Percentiles rank a stretch among this genome's conserved stretches.
These are phyloP conservation scores for Zychaea mexicana DNA, from an alignment of 371 early-diverging fungal species.

Conservation along the genomic window DNA sequence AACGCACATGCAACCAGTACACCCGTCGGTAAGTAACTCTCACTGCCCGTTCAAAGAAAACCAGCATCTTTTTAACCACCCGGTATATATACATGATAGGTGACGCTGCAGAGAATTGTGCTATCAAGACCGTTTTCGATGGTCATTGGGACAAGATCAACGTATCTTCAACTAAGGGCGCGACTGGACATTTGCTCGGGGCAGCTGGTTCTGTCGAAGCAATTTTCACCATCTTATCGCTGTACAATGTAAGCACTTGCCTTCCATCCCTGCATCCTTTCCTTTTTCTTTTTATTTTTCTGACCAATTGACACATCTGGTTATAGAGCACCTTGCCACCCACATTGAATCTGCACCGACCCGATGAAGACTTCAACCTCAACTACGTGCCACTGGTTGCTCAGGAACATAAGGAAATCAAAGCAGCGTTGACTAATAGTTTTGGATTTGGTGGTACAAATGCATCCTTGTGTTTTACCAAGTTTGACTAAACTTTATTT, in stretches of 20 bases:
- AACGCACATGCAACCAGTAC: slow-evolving; percentile 98
- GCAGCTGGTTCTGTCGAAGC: slow-evolving; percentile 97
- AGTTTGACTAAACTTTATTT: slow-evolving; percentile 27
- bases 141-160: slow-evolving; percentile 54
- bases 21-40: slow-evolving; percentile 52
- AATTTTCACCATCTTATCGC: slow-evolving; percentile 80
- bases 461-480: slow-evolving; percentile 78
- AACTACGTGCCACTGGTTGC: slow-evolving; percentile 76
- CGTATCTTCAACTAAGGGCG: slow-evolving; percentile 91
- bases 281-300: not conserved
- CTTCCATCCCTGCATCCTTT: too few relatives aligned
- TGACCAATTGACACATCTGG: not conserved
- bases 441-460: slow-evolving; percentile 99
- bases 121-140: slow-evolving; percentile 79
- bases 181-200: slow-evolving; percentile 92
- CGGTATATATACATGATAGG: too few relatives aligned
- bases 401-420: slow-evolving; percentile 59
- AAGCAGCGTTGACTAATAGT: slow-evolving; percentile 84
- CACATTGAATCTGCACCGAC: slow-evolving; percentile 77
- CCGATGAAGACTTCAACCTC: slow-evolving; percentile 68
- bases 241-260: slow-evolving; percentile 57
- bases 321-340: slow-evolving; percentile 75
- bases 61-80: too few relatives aligned
- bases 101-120: slow-evolving; percentile 78
- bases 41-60: too few relatives aligned